These are phyloP conservation scores for Cutaneotrichosporon cavernicola DNA, from an alignment of 1,284 basidiomycete genomes.

Conservation along the genomic window DNA sequence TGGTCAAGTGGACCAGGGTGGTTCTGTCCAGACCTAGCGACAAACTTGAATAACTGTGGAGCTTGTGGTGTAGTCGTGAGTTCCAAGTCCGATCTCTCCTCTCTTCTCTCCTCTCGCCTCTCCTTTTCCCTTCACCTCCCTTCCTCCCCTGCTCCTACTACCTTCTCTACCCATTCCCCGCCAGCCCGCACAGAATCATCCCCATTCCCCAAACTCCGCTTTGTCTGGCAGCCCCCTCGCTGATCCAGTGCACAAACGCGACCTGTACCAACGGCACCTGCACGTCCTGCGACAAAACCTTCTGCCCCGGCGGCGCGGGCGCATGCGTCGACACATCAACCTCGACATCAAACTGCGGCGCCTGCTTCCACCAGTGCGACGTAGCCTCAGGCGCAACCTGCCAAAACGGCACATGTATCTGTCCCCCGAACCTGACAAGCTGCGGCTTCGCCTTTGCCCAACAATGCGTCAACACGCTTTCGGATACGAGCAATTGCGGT, in stretches of 20 bases:
- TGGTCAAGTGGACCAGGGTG: background rate
- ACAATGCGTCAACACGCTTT: background rate
- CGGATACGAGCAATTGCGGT: background rate
- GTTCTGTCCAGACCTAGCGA: background rate
- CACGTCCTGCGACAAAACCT: background rate
- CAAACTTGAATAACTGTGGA: background rate
- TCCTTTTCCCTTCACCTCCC: no score
- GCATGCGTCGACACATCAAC: background rate
- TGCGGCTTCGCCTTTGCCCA: background rate
- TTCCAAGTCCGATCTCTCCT: background rate
- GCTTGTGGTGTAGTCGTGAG: background rate
- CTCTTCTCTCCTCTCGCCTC: background rate
- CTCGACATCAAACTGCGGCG: background rate
- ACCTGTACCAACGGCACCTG: background rate
- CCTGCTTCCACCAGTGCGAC: background rate
- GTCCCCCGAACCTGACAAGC: background rate
- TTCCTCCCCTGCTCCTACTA: no score
- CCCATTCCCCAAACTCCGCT: no score
- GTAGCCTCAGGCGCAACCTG: background rate
- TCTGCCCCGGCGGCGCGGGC: background rate
- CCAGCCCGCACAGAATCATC: no score
- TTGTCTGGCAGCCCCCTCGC: background rate
- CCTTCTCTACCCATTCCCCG: no score
- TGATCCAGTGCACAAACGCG: background rate
- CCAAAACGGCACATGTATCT: background rate